phyloP scores from a whole-genome alignment of 345 rosid genomes.

The Acer yangbiense region DNA sequence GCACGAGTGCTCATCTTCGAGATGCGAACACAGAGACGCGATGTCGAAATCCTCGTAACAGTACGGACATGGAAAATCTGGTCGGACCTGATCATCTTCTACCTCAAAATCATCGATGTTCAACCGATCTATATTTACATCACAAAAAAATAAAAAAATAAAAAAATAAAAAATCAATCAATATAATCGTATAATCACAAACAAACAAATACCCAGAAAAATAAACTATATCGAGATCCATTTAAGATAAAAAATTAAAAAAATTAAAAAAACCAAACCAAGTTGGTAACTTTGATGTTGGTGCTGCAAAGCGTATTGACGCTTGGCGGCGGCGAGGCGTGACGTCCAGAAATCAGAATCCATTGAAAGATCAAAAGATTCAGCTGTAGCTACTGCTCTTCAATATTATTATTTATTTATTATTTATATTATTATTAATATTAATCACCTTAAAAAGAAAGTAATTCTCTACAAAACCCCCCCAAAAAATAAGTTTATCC shows the following conservation, averaged over 20 bases:
- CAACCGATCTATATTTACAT: conserved; percentile 42
- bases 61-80: conserved; percentile 60
- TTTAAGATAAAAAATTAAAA: neutral
- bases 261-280: conserved; percentile 20
- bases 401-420: neutral
- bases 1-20: conserved; percentile 63
- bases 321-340: conserved; percentile 60
- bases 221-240: conserved; percentile 2
- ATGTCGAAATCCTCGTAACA: conserved; percentile 65
- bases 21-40: conserved; percentile 58
- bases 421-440: neutral
- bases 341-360: conserved; percentile 66
- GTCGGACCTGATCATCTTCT: conserved; percentile 49
- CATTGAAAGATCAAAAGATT: conserved; percentile 37
- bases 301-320: conserved; percentile 51
- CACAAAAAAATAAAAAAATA: neutral
- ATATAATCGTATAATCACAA: neutral
- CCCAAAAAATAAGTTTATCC: neutral
- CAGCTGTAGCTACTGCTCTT: neutral
- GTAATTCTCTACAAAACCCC: neutral
- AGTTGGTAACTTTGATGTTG: conserved; percentile 48
- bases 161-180: no score
- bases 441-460: neutral
- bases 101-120: conserved; percentile 61
- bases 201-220: neutral